Conservation (phyloP, 208 protist species). For the Trypanosoma rangeli region DNA sequence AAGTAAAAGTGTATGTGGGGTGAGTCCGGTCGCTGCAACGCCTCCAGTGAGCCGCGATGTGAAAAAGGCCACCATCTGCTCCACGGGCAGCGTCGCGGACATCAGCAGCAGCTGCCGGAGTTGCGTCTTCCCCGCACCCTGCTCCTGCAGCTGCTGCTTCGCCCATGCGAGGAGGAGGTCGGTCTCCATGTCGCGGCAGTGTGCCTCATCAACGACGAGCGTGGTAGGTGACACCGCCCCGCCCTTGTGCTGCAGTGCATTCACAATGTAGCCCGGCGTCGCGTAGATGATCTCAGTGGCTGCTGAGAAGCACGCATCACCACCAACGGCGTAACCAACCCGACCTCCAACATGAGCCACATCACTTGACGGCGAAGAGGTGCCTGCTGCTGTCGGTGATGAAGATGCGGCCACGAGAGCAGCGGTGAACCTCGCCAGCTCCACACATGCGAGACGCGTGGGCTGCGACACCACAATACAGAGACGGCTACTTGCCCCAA, state of each 20-base stretch:
- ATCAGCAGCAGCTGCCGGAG: conserved; percentile 68
- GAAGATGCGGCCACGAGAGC: conserved; percentile 19
- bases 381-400: background rate
- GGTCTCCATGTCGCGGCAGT: conserved; percentile 71
- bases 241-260: conserved; percentile 33
- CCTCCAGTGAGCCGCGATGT: background rate
- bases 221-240: conserved; percentile 47
- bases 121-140: background rate
- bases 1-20: conserved; percentile 11
- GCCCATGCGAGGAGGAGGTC: conserved; percentile 65
- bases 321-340: conserved; percentile 76
- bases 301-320: conserved; percentile 39
- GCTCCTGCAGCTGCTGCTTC: conserved; percentile 11
- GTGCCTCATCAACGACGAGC: conserved; percentile 79
- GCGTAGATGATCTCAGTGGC: conserved; percentile 79
- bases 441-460: conserved; percentile 71
- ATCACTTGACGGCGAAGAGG: background rate
- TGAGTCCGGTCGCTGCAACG: background rate
- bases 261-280: conserved; percentile 70
- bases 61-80: conserved; percentile 52
- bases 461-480: conserved; percentile 83
- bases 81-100: conserved; percentile 64
- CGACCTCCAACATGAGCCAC: conserved; percentile 40
- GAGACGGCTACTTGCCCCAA: conserved; percentile 48
- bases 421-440: conserved; percentile 53